These are phyloP conservation scores for Esteya vermicola DNA, from an alignment of 2,329 filamentous ascomycete species.

Conservation along the genomic window DNA sequence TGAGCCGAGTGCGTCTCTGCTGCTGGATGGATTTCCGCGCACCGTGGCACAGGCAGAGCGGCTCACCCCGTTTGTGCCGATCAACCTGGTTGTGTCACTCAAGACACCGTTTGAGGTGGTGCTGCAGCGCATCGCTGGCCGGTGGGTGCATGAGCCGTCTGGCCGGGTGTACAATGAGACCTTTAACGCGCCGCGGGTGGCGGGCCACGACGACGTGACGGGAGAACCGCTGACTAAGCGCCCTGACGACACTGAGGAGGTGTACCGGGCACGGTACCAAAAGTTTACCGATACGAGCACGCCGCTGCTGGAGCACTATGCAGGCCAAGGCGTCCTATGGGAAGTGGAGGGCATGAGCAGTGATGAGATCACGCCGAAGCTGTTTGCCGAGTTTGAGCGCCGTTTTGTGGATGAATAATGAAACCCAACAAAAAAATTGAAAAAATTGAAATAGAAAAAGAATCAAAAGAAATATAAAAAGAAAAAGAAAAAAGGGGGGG, in stretches of 20 bases:
- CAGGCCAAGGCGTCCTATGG: slow-evolving; percentile 68
- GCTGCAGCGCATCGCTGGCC: slow-evolving; percentile 74
- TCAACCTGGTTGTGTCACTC: slow-evolving; percentile 84
- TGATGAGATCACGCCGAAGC: slow-evolving; percentile 87
- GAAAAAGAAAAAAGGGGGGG: no score
- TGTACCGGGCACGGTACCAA: slow-evolving; percentile 66
- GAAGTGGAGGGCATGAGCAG: slow-evolving; percentile 80
- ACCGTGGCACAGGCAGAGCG: slow-evolving; percentile 67
- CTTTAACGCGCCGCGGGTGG: slow-evolving; percentile 73
- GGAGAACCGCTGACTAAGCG: slow-evolving; percentile 74
- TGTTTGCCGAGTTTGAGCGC: slow-evolving; percentile 68
- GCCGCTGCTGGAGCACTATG: slow-evolving; percentile 80
- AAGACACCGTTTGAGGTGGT: slow-evolving; percentile 78
- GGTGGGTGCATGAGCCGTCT: slow-evolving; percentile 86
- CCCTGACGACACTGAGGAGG: slow-evolving; percentile 72
- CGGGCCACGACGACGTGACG: slow-evolving; percentile 77
- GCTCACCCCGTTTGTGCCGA: slow-evolving; percentile 72
- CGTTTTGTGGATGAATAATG: slow-evolving; percentile 39
- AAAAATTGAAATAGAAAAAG: no score
- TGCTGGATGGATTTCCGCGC: slow-evolving; percentile 91
- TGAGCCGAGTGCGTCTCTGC: slow-evolving; percentile 70
- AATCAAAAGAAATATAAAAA: no score
- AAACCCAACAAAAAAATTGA: no score
- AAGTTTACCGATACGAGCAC: slow-evolving; percentile 81
- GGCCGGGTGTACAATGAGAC: slow-evolving; percentile 90